phyloP scores from a whole-genome alignment of 257 asterid species.

The Fraxinus excelsior region DNA sequence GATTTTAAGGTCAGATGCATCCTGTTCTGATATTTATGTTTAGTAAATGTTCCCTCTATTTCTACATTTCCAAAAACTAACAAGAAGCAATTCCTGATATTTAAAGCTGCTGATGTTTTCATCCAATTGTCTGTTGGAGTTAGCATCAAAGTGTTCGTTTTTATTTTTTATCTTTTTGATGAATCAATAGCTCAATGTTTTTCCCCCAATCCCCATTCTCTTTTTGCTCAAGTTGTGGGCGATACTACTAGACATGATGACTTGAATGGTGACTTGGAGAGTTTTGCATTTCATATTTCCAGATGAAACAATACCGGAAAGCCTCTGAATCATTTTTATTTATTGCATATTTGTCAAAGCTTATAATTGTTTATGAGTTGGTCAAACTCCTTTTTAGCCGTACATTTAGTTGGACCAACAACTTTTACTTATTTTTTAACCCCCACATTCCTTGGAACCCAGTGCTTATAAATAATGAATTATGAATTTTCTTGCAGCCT shows the following conservation, averaged over 20 bases:
- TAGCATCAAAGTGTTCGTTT: not conserved
- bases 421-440: no score
- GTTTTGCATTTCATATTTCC: not conserved
- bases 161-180: not conserved
- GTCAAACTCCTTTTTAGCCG: no score
- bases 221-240: not conserved
- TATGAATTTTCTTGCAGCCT: constrained; percentile 56
- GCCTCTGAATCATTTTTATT: not conserved
- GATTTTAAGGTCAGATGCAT: constrained; percentile 65
- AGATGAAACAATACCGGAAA: constrained; percentile 5
- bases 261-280: constrained; percentile 1
- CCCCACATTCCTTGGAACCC: no score
- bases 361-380: no score
- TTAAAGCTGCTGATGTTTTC: not conserved
- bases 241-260: constrained; percentile 4
- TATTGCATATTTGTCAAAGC: no score
- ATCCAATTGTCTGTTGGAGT: not conserved
- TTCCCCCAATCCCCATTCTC: not conserved
- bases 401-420: no score
- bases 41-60: not conserved
- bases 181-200: not conserved
- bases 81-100: not conserved
- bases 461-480: no score
- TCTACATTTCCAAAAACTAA: not conserved
- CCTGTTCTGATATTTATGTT: not conserved